A percentile compares a stretch with the other conserved stretches of the same genome.
phyloP scores from a whole-genome alignment of 2,329 filamentous ascomycete species.

The Paracoccidioides lutzii region DNA sequence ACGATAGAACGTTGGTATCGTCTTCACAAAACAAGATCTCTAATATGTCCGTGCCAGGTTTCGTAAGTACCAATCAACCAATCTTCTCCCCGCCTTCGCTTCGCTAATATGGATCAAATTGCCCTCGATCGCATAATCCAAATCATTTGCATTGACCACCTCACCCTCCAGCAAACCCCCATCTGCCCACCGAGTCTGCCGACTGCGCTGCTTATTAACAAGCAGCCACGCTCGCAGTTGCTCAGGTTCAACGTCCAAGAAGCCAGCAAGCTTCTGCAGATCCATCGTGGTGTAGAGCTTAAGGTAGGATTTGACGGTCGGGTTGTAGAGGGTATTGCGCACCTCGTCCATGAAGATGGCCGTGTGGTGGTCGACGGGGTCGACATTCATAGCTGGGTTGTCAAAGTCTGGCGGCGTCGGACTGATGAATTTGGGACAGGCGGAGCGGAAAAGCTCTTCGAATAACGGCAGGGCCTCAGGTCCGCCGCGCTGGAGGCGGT shows the following conservation, averaged over 20 bases:
- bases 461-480: constrained; percentile 92
- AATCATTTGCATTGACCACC: constrained; percentile 79
- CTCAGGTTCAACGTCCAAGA: constrained; percentile 94
- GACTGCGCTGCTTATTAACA: constrained; percentile 96
- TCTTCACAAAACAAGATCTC: background rate
- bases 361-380: constrained; percentile 94
- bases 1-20: too few relatives aligned
- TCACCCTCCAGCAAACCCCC: constrained; percentile 85
- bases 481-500: constrained; percentile 89
- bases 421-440: constrained; percentile 99
- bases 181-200: constrained; percentile 89
- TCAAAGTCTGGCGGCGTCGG: constrained; percentile 96
- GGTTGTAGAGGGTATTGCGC: constrained; percentile 97
- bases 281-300: constrained; percentile 99
- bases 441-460: constrained; percentile 91
- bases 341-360: constrained; percentile 99
- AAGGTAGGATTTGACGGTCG: constrained; percentile 95
- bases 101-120: constrained; percentile 98
- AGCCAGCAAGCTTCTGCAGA: constrained; percentile 91
- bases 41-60: constrained; percentile 95
- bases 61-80: constrained; percentile 98
- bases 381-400: constrained; percentile 87
- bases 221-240: constrained; percentile 86
- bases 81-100: constrained; percentile 90
- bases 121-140: constrained; percentile 94